A percentile compares a stretch with the other conserved stretches of the same genome.
phyloP scores from a whole-genome alignment of 441 rosid species.

The Arabidopsis lyrata region DNA sequence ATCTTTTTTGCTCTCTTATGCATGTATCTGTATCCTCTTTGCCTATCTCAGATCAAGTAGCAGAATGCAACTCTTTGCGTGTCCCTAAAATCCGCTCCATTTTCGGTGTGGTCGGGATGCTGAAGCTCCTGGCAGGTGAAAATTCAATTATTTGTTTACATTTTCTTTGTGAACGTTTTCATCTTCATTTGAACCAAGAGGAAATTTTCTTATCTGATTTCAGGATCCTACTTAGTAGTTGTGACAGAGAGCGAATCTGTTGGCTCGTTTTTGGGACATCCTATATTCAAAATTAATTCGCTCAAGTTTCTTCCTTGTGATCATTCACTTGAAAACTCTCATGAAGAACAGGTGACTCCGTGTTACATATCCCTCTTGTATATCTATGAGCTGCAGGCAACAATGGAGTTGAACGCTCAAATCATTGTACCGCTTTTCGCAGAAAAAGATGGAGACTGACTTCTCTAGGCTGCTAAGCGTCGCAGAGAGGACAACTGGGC shows the following conservation, averaged over 20 bases:
- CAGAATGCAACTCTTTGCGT: constrained; percentile 71
- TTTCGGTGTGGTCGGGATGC: constrained; percentile 84
- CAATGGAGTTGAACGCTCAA: not conserved
- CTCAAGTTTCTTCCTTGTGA: constrained; percentile 83
- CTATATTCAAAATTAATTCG: constrained; percentile 70
- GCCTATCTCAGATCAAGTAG: constrained; percentile 59
- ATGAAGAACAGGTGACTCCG: constrained; percentile 58
- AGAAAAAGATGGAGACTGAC: constrained; percentile 41
- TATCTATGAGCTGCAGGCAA: constrained; percentile 7
- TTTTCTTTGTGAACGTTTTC: constrained; percentile 12
- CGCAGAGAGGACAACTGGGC: constrained; percentile 69
- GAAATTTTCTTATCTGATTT: not conserved
- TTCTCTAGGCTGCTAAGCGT: constrained; percentile 37
- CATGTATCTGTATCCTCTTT: not conserved
- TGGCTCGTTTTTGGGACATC: constrained; percentile 79
- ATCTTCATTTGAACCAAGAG: constrained; percentile 2
- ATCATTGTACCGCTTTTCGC: constrained; percentile 36
- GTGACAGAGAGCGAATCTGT: constrained; percentile 76
- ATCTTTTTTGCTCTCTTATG: not conserved
- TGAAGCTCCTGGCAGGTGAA: constrained; percentile 81
- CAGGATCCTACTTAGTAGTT: constrained; percentile 84
- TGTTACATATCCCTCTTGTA: not conserved
- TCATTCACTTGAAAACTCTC: constrained; percentile 60
- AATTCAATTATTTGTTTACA: not conserved
- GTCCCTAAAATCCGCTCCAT: constrained; percentile 80